A percentile compares a stretch with the other conserved stretches of the same genome.
These are phyloP conservation scores for Macadamia integrifolia DNA, from an alignment of 164 flowering plant species.

Conservation along the genomic window DNA sequence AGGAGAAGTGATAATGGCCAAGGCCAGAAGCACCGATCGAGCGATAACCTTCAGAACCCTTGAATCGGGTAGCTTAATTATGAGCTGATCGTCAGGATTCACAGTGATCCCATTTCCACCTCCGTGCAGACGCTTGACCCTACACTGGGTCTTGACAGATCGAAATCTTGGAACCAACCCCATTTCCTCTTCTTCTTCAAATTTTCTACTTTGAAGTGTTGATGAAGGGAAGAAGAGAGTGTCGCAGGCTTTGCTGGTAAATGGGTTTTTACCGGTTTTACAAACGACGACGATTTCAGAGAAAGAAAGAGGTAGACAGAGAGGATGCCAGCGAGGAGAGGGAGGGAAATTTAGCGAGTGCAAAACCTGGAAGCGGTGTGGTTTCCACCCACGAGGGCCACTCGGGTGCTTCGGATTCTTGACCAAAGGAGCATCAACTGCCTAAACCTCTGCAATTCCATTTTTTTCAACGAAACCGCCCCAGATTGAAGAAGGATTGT, in stretches of 20 bases:
- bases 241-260: not conserved
- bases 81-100: conserved; percentile 19
- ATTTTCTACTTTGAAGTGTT: too few relatives aligned
- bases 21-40: conserved; percentile 39
- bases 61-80: conserved; percentile 34
- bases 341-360: conserved; percentile 49
- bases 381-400: conserved; percentile 95
- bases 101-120: conserved; percentile 6
- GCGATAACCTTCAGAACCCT: conserved; percentile 38
- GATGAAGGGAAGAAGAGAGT: not conserved
- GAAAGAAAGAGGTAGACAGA: not conserved
- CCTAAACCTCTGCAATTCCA: conserved; percentile 59
- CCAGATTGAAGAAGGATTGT: conserved; percentile 6
- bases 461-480: conserved; percentile 11
- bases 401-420: conserved; percentile 36
- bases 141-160: conserved; percentile 5
- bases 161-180: conserved; percentile 5
- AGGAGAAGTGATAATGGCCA: conserved; percentile 42
- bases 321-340: not conserved
- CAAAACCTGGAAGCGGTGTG: conserved; percentile 95
- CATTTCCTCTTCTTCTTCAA: not conserved
- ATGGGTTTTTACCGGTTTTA: too few relatives aligned
- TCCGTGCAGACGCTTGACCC: conserved; percentile 9
- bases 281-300: not conserved
- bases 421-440: conserved; percentile 57